Conservation (phyloP, 1,284 basidiomycete genomes). For the Cutaneotrichosporon sp. region DNA sequence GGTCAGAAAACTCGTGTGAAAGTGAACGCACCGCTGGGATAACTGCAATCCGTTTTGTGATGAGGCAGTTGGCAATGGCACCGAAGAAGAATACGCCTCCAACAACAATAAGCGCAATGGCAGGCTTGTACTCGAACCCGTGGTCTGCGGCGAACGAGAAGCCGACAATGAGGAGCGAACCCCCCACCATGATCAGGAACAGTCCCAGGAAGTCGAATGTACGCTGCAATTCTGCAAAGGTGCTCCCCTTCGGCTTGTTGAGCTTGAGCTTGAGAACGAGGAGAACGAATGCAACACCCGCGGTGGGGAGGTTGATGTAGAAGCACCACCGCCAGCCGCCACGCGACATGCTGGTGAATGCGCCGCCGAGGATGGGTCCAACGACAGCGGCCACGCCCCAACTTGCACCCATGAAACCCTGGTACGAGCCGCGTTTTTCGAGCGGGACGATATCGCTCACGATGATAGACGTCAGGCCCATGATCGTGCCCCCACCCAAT, state of each 20-base stretch:
- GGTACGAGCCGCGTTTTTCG: conserved; percentile 45
- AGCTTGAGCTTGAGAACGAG: conserved; percentile 78
- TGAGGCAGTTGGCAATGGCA: conserved; percentile 62
- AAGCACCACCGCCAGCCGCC: conserved; percentile 26
- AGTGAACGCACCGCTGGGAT: conserved; percentile 49
- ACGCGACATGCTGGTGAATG: conserved; percentile 26
- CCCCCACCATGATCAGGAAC: conserved; percentile 63
- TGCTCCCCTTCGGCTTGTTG: conserved; percentile 50
- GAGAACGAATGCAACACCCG: conserved; percentile 58
- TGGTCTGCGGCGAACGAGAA: conserved; percentile 53
- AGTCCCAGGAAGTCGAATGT: conserved; percentile 46
- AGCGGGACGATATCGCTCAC: conserved; percentile 42
- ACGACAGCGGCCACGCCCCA: conserved; percentile 48
- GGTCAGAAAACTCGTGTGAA: not conserved
- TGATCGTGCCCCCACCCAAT: conserved; percentile 40
- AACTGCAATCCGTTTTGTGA: conserved; percentile 70
- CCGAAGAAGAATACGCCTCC: conserved; percentile 60
- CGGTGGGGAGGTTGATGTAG: conserved; percentile 44
- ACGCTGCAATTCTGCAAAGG: conserved; percentile 21
- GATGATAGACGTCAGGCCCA: conserved; percentile 21
- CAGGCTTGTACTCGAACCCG: conserved; percentile 51
- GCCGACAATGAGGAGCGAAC: conserved; percentile 72
- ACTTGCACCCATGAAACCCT: conserved; percentile 46
- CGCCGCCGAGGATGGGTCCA: conserved; percentile 49
- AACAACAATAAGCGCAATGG: conserved; percentile 67